These are phyloP conservation scores for Tylopilus sp. DNA, from an alignment of 768 basidiomycete genomes.

Conservation along the genomic window DNA sequence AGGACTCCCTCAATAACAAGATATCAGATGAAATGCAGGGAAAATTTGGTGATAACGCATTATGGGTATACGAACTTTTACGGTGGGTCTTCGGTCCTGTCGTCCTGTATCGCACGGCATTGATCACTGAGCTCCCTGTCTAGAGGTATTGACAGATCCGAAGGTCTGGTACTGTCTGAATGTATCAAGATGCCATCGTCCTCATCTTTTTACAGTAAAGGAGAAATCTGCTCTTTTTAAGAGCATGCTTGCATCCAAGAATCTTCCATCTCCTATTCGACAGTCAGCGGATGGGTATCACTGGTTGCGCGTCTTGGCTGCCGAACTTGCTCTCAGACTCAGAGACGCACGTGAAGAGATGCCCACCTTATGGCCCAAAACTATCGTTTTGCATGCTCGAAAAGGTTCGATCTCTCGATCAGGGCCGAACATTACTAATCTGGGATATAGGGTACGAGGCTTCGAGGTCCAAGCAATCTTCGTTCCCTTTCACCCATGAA, in stretches of 20 bases:
- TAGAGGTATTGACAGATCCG: constrained; percentile 83
- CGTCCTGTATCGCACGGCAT: background rate
- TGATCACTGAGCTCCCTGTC: background rate
- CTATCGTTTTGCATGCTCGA: constrained; percentile 73
- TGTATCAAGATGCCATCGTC: background rate
- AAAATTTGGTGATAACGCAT: constrained; percentile 75
- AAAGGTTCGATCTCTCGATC: constrained; percentile 47
- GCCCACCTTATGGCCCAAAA: constrained; percentile 89
- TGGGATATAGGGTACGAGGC: constrained; percentile 57
- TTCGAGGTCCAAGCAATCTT: constrained; percentile 74
- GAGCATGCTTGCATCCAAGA: constrained; percentile 97
- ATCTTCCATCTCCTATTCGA: constrained; percentile 75
- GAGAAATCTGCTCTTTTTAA: constrained; percentile 78
- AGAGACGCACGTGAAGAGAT: constrained; percentile 72
- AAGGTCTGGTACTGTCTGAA: constrained; percentile 51
- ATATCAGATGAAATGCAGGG: constrained; percentile 68
- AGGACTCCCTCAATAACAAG: constrained; percentile 4
- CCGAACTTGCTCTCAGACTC: constrained; percentile 83
- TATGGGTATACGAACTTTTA: constrained; percentile 92
- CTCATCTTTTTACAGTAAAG: constrained; percentile 56
- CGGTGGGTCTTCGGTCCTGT: constrained; percentile 46
- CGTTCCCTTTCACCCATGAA: constrained; percentile 81
- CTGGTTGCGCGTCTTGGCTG: constrained; percentile 90
- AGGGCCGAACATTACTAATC: background rate
- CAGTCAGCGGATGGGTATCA: constrained; percentile 74